These are phyloP conservation scores for Kodamaea kakaduensis DNA, from an alignment of 805 yeast species.

Conservation along the genomic window DNA sequence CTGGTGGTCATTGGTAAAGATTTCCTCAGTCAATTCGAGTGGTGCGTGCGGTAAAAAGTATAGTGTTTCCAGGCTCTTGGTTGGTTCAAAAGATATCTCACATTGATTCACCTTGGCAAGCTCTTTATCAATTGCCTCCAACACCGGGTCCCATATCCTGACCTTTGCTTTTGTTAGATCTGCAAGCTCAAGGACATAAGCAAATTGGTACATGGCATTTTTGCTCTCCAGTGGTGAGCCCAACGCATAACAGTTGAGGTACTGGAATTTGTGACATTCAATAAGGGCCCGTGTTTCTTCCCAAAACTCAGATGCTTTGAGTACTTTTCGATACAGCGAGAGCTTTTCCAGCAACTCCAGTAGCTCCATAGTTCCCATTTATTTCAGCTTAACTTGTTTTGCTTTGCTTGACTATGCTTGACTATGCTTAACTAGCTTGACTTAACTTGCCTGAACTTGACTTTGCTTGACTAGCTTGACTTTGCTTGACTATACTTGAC, in stretches of 20 bases:
- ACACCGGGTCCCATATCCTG: conserved; percentile 64
- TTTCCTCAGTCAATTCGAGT: conserved; percentile 43
- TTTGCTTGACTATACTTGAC: background rate
- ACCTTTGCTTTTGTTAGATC: conserved; percentile 24
- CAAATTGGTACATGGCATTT: conserved; percentile 66
- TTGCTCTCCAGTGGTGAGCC: conserved; percentile 60
- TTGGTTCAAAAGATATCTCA: conserved; percentile 10
- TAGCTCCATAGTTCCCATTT: too few relatives aligned
- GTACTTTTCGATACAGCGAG: background rate
- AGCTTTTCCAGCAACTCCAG: background rate
- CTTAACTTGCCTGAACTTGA: too few relatives aligned
- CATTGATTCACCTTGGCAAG: conserved; percentile 17
- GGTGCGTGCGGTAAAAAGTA: conserved; percentile 79
- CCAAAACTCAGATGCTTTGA: conserved; percentile 24
- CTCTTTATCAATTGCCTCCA: conserved; percentile 41
- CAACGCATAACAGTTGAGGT: conserved; percentile 19
- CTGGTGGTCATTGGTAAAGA: conserved; percentile 24
- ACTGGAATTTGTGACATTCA: conserved; percentile 1
- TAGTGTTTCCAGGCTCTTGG: conserved; percentile 23
- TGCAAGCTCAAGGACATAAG: conserved; percentile 45
- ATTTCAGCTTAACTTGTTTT: too few relatives aligned
- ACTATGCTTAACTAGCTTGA: too few relatives aligned
- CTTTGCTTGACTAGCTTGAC: too few relatives aligned
- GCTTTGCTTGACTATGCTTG: too few relatives aligned
- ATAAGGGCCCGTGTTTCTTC: conserved; percentile 19